Conservation (phyloP, 2,329 filamentous ascomycete genomes). For the Colletotrichum orbiculare region DNA sequence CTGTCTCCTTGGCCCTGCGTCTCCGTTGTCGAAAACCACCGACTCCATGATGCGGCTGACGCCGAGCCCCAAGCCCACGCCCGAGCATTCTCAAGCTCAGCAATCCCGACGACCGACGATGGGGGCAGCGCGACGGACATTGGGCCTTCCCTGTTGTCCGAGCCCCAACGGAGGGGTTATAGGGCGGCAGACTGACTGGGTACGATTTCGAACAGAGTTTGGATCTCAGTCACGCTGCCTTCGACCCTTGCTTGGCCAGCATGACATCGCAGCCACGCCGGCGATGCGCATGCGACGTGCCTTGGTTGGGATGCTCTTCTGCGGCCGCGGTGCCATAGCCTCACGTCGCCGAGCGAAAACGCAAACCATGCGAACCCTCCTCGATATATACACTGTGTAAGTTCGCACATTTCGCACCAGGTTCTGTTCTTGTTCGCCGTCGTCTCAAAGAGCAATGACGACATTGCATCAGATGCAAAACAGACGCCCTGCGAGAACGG, state of each 20-base stretch:
- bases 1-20: slow-evolving; percentile 22
- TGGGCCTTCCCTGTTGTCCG: not conserved
- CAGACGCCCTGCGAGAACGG: not conserved
- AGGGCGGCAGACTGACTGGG: not conserved
- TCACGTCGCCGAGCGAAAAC: slow-evolving; percentile 16
- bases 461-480: not conserved
- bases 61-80: slow-evolving; percentile 6
- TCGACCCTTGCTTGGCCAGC: slow-evolving; percentile 11
- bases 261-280: not conserved
- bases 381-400: not conserved
- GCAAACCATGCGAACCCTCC: slow-evolving; percentile 15
- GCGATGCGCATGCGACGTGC: not conserved
- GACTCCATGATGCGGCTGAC: slow-evolving; percentile 23
- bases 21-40: slow-evolving; percentile 23
- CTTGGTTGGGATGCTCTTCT: not conserved
- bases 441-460: slow-evolving; percentile 3
- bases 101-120: not conserved
- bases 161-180: not conserved
- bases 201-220: slow-evolving; percentile 15
- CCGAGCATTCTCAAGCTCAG: not conserved
- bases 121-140: not conserved
- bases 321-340: slow-evolving; percentile 24
- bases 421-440: not conserved
- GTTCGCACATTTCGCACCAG: not conserved
- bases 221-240: slow-evolving; percentile 15